Percentiles rank a stretch among this genome's conserved stretches.
Conservation (phyloP, 306 rosid species). For the Vigna radiata region DNA sequence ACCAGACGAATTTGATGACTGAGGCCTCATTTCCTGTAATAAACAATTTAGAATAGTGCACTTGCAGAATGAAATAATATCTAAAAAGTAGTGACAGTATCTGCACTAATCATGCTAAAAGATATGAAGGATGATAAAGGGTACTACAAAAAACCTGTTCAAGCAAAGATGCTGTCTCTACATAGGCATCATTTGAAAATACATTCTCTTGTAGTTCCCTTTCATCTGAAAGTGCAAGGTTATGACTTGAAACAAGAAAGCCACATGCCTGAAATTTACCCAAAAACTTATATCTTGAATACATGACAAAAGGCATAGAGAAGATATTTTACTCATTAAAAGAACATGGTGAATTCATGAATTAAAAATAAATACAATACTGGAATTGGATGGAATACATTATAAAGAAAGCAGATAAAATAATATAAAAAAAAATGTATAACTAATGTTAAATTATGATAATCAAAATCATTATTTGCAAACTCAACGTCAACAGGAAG, state of each 20-base stretch:
- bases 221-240: slow-evolving; percentile 68
- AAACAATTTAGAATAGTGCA: slow-evolving; percentile 32
- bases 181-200: slow-evolving; percentile 69
- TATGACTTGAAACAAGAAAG: slow-evolving; percentile 80
- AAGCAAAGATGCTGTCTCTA: slow-evolving; percentile 72
- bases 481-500: slow-evolving; percentile 33
- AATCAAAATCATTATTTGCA: slow-evolving; percentile 18
- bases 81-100: slow-evolving; percentile 38
- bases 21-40: slow-evolving; percentile 78
- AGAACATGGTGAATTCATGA: not conserved
- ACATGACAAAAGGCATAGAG: slow-evolving; percentile 33
- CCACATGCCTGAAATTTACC: slow-evolving; percentile 74
- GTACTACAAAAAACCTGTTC: slow-evolving; percentile 70
- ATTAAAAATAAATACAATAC: slow-evolving; percentile 25
- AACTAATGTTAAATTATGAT: slow-evolving; percentile 29
- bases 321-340: slow-evolving; percentile 26
- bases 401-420: slow-evolving; percentile 21
- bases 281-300: slow-evolving; percentile 26
- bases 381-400: slow-evolving; percentile 18
- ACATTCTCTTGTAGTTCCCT: slow-evolving; percentile 82
- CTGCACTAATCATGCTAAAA: slow-evolving; percentile 11
- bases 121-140: slow-evolving; percentile 24
- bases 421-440: slow-evolving; percentile 9
- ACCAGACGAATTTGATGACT: slow-evolving; percentile 77
- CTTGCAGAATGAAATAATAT: slow-evolving; percentile 33